phyloP scores from a whole-genome alignment of 78 protist genomes.

The Dictyostelium firmibasis region DNA sequence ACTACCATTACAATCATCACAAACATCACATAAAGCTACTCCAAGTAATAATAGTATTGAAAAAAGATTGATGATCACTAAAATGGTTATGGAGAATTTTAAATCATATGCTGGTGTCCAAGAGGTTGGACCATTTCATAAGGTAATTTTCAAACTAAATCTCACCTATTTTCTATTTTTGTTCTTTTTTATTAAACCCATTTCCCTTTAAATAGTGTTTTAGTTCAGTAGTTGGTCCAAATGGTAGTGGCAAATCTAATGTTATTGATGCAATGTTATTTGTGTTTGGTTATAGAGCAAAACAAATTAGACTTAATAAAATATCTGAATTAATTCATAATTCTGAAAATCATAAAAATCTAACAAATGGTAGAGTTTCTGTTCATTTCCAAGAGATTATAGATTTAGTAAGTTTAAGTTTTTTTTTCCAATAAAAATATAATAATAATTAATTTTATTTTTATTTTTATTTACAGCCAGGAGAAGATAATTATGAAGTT shows the following conservation, averaged over 20 bases:
- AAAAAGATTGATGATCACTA: slow-evolving; percentile 91
- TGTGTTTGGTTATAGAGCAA: slow-evolving; percentile 98
- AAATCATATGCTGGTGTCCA: slow-evolving; percentile 96
- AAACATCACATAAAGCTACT: neutral
- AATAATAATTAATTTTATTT: neutral
- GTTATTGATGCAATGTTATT: slow-evolving; percentile 99
- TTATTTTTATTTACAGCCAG: slow-evolving; percentile 27
- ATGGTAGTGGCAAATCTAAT: slow-evolving; percentile 99
- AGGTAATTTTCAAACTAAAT: slow-evolving; percentile 52
- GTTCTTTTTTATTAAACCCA: neutral
- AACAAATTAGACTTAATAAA: slow-evolving; percentile 94
- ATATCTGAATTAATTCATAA: slow-evolving; percentile 98
- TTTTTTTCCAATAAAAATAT: neutral
- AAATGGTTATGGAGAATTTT: slow-evolving; percentile 97
- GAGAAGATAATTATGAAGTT: slow-evolving; percentile 60
- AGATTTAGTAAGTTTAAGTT: slow-evolving; percentile 84
- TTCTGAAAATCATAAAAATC: slow-evolving; percentile 84
- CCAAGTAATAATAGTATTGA: neutral
- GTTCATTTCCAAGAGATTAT: slow-evolving; percentile 96
- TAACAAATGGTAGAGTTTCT: slow-evolving; percentile 89
- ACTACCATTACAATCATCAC: neutral
- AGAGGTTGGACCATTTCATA: slow-evolving; percentile 98
- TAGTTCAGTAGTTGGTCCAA: slow-evolving; percentile 99
- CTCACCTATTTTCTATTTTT: neutral
- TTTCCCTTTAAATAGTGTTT: slow-evolving; percentile 92